A percentile compares a stretch with the other conserved stretches of the same genome.
phyloP scores from a whole-genome alignment of 805 yeast species.

The Ogataea ganodermae region DNA sequence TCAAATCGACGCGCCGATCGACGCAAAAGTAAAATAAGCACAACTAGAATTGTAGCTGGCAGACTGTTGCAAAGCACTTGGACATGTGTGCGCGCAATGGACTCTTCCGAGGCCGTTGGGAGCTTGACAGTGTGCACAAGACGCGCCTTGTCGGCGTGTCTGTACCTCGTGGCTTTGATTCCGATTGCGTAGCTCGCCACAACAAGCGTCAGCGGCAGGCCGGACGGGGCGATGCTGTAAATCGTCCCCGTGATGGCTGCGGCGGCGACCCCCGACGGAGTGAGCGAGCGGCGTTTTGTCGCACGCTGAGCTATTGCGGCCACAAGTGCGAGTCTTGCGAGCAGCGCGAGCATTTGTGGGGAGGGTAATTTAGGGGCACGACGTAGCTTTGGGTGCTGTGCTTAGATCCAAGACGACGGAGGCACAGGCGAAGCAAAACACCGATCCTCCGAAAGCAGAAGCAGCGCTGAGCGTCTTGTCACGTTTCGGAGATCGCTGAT shows the following conservation, averaged over 20 bases:
- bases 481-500: too few species aligned
- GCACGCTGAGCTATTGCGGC: conserved; percentile 8
- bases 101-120: not conserved
- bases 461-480: too few species aligned
- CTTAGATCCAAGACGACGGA: too few species aligned
- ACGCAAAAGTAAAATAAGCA: conserved; percentile 5
- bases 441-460: too few species aligned
- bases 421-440: too few species aligned
- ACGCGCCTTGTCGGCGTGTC: conserved; percentile 6
- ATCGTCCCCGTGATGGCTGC: conserved; percentile 15
- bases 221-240: conserved; percentile 10
- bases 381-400: too few species aligned
- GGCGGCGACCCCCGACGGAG: conserved; percentile 10
- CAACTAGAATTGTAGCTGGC: conserved; percentile 10
- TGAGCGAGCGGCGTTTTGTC: conserved; percentile 8
- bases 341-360: not conserved
- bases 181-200: conserved; percentile 12
- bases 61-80: conserved; percentile 16
- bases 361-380: not conserved
- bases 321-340: not conserved
- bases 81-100: conserved; percentile 4
- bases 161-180: conserved; percentile 14
- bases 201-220: conserved; percentile 8
- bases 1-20: not conserved
- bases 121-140: not conserved